Percentiles rank a stretch among this genome's conserved stretches.
Conservation (phyloP, 768 basidiomycete species). For the Tricholoma hemisulphureum region DNA sequence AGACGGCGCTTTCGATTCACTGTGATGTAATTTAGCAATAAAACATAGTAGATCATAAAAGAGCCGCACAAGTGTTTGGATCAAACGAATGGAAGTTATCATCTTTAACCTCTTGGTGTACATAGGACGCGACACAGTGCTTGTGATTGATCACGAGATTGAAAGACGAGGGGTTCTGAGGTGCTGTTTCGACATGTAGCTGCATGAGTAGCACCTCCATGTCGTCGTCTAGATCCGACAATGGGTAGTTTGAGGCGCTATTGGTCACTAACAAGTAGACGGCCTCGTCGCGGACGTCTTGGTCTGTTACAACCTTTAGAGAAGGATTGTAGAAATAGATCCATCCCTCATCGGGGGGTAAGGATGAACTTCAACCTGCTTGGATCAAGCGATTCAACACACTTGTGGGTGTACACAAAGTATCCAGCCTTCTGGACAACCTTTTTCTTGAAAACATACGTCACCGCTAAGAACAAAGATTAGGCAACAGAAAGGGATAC, state of each 20-base stretch:
- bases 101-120: constrained; percentile 30
- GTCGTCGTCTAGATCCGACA: constrained; percentile 32
- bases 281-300: constrained; percentile 45
- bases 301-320: constrained; percentile 45
- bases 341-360: constrained; percentile 39
- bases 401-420: constrained; percentile 43
- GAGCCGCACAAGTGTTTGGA: constrained; percentile 24
- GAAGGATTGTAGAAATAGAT: constrained; percentile 47
- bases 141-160: constrained; percentile 47
- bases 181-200: constrained; percentile 28
- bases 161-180: constrained; percentile 23
- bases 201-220: constrained; percentile 41
- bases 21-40: constrained; percentile 13
- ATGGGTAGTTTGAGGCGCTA: constrained; percentile 27
- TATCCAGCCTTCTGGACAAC: constrained; percentile 32
- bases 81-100: constrained; percentile 25
- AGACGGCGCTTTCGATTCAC: constrained; percentile 45
- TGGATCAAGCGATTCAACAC: not conserved
- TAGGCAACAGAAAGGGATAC: not conserved
- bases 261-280: constrained; percentile 28
- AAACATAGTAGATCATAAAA: not conserved
- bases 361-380: not conserved
- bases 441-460: constrained; percentile 9
- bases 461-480: constrained; percentile 7
- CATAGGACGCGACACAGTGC: constrained; percentile 46